A percentile compares a stretch with the other conserved stretches of the same genome.
Conservation (phyloP, 306 rosid species). For the Begonia loranthoides region DNA sequence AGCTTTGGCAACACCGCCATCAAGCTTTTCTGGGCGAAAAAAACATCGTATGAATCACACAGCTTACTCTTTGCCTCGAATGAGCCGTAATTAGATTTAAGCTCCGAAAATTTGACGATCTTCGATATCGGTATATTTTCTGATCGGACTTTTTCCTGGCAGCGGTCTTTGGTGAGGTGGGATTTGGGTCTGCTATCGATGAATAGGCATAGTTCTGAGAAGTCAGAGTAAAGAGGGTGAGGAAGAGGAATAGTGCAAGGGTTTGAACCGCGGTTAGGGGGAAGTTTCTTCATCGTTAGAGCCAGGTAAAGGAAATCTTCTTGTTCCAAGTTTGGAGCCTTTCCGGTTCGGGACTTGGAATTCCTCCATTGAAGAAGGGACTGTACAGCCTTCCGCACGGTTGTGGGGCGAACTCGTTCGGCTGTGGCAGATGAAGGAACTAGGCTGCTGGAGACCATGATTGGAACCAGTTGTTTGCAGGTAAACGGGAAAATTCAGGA, state of each 20-base stretch:
- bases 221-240: slow-evolving; percentile 26
- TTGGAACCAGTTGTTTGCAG: no score
- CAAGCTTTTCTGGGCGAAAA: slow-evolving; percentile 50
- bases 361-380: not conserved
- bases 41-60: slow-evolving; percentile 44
- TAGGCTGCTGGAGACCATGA: not conserved
- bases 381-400: not conserved
- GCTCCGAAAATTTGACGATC: slow-evolving; percentile 50
- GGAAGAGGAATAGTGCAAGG: slow-evolving; percentile 57
- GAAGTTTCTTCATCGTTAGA: slow-evolving; percentile 52
- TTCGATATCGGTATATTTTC: slow-evolving; percentile 12
- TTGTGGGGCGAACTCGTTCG: not conserved
- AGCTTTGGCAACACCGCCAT: slow-evolving; percentile 36
- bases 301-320: slow-evolving; percentile 56
- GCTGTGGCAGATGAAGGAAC: not conserved
- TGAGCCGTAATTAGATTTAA: slow-evolving; percentile 51
- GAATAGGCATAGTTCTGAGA: slow-evolving; percentile 55
- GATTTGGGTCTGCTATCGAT: slow-evolving; percentile 43
- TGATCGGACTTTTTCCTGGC: slow-evolving; percentile 1
- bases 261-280: slow-evolving; percentile 31
- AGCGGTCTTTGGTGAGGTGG: slow-evolving; percentile 20
- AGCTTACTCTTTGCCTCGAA: slow-evolving; percentile 16
- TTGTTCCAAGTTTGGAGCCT: not conserved
- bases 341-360: not conserved
- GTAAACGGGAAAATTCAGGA: no score